A percentile compares a stretch with the other conserved stretches of the same genome.
These are phyloP conservation scores for Hortaea sp. DNA, from an alignment of 2,329 filamentous ascomycete species.

Conservation along the genomic window DNA sequence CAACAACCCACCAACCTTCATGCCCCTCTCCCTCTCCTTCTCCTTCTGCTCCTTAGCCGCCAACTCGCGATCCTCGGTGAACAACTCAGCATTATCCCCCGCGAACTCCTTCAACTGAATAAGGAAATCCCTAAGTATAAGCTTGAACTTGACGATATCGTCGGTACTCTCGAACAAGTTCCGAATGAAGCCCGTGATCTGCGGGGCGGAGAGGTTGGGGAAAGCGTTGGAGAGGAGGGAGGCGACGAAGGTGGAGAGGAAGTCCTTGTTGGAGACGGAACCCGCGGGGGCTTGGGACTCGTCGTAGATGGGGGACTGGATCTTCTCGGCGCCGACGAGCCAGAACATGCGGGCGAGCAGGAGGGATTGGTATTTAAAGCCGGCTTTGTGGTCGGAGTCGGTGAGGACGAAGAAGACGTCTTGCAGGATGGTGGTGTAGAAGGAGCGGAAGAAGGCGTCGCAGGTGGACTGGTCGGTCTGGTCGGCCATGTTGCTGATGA, in stretches of 20 bases:
- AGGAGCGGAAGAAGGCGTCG: conserved; percentile 95
- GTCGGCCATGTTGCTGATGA: conserved; percentile 87
- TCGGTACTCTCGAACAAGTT: conserved; percentile 81
- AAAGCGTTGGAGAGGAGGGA: conserved; percentile 82
- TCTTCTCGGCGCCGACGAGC: conserved; percentile 82
- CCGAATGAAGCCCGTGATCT: conserved; percentile 85
- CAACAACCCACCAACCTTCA: conserved; percentile 89
- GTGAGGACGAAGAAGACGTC: conserved; percentile 98
- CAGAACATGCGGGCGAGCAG: conserved; percentile 92
- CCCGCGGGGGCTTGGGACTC: conserved; percentile 72
- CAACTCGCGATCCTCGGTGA: conserved; percentile 87
- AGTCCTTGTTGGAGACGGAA: conserved; percentile 72
- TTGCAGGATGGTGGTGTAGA: conserved; percentile 90
- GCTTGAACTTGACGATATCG: conserved; percentile 87
- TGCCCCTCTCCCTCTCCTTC: conserved; percentile 79
- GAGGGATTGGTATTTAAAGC: conserved; percentile 96
- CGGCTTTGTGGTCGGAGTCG: conserved; percentile 95
- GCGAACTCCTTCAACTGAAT: conserved; percentile 96
- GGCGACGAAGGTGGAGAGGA: conserved; percentile 77
- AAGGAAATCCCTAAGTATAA: conserved; percentile 90
- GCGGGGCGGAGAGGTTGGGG: conserved; percentile 69
- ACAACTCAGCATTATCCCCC: conserved; percentile 90
- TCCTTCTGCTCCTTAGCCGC: conserved; percentile 76
- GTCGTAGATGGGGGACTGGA: conserved; percentile 82
- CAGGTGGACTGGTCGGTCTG: conserved; percentile 68